Percentiles rank a stretch among this genome's conserved stretches.
phyloP scores from a whole-genome alignment of 2,329 filamentous ascomycete species.

The Xylariaceae sp. region DNA sequence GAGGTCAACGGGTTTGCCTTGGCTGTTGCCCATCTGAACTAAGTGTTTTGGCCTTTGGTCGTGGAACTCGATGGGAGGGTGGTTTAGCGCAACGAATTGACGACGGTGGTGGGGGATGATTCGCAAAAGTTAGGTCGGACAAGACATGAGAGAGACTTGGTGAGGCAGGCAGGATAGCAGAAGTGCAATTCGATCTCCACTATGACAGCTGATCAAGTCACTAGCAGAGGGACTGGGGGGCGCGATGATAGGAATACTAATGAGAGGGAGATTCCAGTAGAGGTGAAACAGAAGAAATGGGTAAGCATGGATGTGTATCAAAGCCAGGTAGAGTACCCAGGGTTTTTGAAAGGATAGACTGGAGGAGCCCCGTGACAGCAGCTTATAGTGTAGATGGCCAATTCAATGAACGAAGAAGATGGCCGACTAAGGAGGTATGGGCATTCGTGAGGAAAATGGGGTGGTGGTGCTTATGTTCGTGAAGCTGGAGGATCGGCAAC shows the following conservation, averaged over 20 bases:
- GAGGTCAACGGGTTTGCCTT: slow-evolving; percentile 91
- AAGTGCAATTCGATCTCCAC: slow-evolving; percentile 25
- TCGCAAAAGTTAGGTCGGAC: slow-evolving; percentile 18
- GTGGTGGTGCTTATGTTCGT: background rate
- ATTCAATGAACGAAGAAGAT: background rate
- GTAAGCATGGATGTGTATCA: slow-evolving; percentile 30
- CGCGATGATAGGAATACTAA: slow-evolving; percentile 17
- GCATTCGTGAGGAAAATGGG: slow-evolving; percentile 18
- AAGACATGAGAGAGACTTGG: slow-evolving; percentile 24
- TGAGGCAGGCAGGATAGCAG: background rate
- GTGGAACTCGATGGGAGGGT: slow-evolving; percentile 5
- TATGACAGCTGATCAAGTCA: slow-evolving; percentile 28
- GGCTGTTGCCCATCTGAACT: slow-evolving; percentile 83
- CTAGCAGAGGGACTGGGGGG: slow-evolving; percentile 17
- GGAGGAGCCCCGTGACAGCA: too few relatives aligned
- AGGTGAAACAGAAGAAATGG: slow-evolving; percentile 26
- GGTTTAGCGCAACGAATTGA: slow-evolving; percentile 6
- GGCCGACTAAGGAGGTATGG: background rate
- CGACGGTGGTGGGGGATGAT: slow-evolving; percentile 6
- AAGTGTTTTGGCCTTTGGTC: slow-evolving; percentile 20
- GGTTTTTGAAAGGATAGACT: too few relatives aligned
- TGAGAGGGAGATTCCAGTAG: slow-evolving; percentile 16
- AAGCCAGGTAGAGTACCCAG: slow-evolving; percentile 30
- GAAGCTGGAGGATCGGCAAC: slow-evolving; percentile 20
- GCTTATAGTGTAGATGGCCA: too few relatives aligned